Evolutionary conservation across 257 asterid genomes (phyloP).

Genomic region (Solanum medicagineum): DNA sequence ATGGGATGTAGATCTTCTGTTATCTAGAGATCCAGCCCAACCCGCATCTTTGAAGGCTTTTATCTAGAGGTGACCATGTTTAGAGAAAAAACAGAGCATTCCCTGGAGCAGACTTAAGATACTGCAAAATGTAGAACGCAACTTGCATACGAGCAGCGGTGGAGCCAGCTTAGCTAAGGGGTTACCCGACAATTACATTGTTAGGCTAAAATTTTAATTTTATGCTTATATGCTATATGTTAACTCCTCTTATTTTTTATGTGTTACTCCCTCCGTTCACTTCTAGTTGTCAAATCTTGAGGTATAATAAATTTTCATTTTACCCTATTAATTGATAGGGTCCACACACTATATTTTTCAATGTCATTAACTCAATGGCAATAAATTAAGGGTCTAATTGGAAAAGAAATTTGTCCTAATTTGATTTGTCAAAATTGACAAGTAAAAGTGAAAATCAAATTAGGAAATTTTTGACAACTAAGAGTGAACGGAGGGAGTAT

Average conservation of each 20-base stretch:
- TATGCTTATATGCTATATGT: background rate
- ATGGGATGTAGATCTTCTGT: background rate
- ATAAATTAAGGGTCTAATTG: no score
- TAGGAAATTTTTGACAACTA: no score
- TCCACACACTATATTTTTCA: no score
- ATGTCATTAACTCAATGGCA: no score
- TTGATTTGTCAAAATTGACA: no score
- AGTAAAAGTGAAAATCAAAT: no score
- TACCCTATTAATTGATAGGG: no score
- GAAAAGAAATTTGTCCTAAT: no score
- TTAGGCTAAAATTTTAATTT: background rate
- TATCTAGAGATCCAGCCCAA: background rate
- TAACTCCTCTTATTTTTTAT: background rate
- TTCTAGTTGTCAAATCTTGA: no score
- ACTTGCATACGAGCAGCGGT: background rate
- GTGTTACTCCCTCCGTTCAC: background rate
- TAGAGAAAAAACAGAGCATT: background rate
- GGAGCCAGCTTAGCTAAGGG: background rate
- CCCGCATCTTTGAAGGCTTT: background rate
- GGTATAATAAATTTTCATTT: no score
- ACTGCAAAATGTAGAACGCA: background rate
- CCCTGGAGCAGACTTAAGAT: background rate
- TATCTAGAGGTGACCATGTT: background rate
- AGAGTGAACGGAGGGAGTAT: background rate
- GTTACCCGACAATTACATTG: background rate